Evolutionary conservation across 768 basidiomycete genomes (phyloP).

Genomic region (Trametes cubensis): DNA sequence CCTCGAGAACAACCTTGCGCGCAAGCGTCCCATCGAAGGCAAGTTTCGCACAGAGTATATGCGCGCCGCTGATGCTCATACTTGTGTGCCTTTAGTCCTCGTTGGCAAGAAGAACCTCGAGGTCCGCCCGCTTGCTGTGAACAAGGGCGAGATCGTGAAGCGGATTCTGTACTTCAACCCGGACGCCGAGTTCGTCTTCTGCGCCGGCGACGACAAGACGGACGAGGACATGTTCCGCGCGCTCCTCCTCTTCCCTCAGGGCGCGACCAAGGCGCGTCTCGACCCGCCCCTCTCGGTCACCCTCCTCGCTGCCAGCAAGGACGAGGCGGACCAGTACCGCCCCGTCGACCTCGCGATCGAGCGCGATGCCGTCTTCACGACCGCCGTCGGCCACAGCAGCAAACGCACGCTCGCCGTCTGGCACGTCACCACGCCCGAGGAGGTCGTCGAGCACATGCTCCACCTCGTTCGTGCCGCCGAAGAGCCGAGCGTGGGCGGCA

Average conservation of each 20-base stretch:
- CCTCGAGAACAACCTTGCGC: slow-evolving; percentile 90
- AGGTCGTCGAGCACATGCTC: slow-evolving; percentile 82
- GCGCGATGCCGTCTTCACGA: slow-evolving; percentile 82
- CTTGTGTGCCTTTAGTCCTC: slow-evolving; percentile 54
- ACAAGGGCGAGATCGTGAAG: slow-evolving; percentile 99
- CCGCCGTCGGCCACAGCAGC: slow-evolving; percentile 87
- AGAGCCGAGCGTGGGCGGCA: background rate
- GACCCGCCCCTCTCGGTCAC: slow-evolving; percentile 58
- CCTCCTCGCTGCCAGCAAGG: slow-evolving; percentile 35
- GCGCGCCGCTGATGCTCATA: background rate
- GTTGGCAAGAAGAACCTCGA: slow-evolving; percentile 99
- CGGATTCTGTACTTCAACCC: slow-evolving; percentile 90
- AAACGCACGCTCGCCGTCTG: slow-evolving; percentile 90
- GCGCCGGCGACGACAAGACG: slow-evolving; percentile 99
- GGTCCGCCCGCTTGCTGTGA: slow-evolving; percentile 91
- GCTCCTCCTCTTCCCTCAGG: slow-evolving; percentile 59
- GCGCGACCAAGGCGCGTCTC: slow-evolving; percentile 38
- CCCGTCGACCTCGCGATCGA: slow-evolving; percentile 63
- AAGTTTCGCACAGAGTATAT: slow-evolving; percentile 24
- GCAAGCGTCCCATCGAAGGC: slow-evolving; percentile 95
- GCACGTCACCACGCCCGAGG: slow-evolving; percentile 89
- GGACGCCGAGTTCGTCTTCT: slow-evolving; percentile 94
- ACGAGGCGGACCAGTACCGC: slow-evolving; percentile 36
- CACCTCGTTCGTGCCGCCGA: slow-evolving; percentile 45
- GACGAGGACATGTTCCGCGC: slow-evolving; percentile 99